phyloP scores from a whole-genome alignment of 2,329 filamentous ascomycete genomes.

The Venturia carpophila region DNA sequence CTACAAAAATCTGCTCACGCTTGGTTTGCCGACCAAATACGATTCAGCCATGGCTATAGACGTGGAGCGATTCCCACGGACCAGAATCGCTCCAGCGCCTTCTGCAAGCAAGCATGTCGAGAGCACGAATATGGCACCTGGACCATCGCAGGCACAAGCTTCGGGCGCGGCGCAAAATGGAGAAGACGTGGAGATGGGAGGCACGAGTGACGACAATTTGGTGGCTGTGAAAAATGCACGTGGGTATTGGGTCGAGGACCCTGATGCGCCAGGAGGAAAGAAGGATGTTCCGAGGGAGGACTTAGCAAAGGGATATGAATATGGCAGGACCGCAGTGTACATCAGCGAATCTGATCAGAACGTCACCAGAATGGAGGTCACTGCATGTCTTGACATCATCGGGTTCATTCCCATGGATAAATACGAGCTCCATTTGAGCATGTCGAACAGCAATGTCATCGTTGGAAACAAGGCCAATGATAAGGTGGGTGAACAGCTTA shows the following conservation, averaged over 20 bases:
- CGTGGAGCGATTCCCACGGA: slow-evolving; percentile 85
- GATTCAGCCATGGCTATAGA: slow-evolving; percentile 66
- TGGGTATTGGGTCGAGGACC: slow-evolving; percentile 73
- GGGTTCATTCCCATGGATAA: slow-evolving; percentile 73
- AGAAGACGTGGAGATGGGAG: slow-evolving; percentile 24
- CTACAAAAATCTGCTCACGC: slow-evolving; percentile 70
- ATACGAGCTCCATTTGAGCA: slow-evolving; percentile 77
- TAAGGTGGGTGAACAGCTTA: slow-evolving; percentile 51
- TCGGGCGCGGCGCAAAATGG: slow-evolving; percentile 40
- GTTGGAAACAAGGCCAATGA: slow-evolving; percentile 70
- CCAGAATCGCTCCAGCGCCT: slow-evolving; percentile 65
- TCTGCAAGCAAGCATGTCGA: slow-evolving; percentile 70
- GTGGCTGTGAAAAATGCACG: slow-evolving; percentile 68
- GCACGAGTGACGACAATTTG: slow-evolving; percentile 41
- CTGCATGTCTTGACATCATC: slow-evolving; percentile 67
- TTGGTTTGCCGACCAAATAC: slow-evolving; percentile 70
- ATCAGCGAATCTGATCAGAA: slow-evolving; percentile 82
- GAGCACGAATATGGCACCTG: slow-evolving; percentile 35
- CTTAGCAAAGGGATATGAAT: slow-evolving; percentile 88
- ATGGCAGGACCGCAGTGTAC: slow-evolving; percentile 83
- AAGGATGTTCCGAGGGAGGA: slow-evolving; percentile 72
- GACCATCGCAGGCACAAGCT: slow-evolving; percentile 40
- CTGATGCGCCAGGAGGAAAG: slow-evolving; percentile 67
- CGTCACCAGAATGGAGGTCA: slow-evolving; percentile 78
- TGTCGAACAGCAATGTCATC: slow-evolving; percentile 73